A percentile compares a stretch with the other conserved stretches of the same genome.
These are phyloP conservation scores for Geotrichum australiense DNA, from an alignment of 1,139 yeast genomes.

Conservation along the genomic window DNA sequence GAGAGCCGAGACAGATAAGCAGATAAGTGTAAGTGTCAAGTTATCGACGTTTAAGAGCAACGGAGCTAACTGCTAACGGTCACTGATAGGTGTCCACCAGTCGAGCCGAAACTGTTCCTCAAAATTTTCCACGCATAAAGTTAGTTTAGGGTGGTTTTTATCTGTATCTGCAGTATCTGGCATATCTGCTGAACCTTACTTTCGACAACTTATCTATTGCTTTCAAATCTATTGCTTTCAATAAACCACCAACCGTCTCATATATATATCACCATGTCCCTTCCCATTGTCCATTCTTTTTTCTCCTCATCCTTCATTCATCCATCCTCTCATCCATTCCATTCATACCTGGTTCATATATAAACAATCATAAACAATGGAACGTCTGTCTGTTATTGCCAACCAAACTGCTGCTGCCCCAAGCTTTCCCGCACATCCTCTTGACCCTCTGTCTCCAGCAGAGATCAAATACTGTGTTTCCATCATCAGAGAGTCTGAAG, in stretches of 20 bases:
- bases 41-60: no score
- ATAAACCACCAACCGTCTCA: neutral
- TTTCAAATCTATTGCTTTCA: neutral
- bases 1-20: no score
- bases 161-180: no score
- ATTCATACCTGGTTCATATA: no score
- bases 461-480: slow-evolving; percentile 46
- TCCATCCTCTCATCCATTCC: no score
- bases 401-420: slow-evolving; percentile 43
- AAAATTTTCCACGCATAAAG: no score
- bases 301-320: neutral
- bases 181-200: no score
- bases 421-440: slow-evolving; percentile 49
- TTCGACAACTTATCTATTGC: neutral
- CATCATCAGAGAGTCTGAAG: slow-evolving; percentile 35
- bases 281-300: neutral
- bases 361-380: slow-evolving; percentile 37
- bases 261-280: neutral
- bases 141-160: no score
- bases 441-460: slow-evolving; percentile 59
- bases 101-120: no score
- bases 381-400: slow-evolving; percentile 42
- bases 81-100: no score
- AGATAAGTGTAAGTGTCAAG: no score
- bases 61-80: no score